Percentiles rank a stretch among this genome's conserved stretches.
phyloP scores from a whole-genome alignment of 768 basidiomycete genomes.

The Cubamyces sp. region DNA sequence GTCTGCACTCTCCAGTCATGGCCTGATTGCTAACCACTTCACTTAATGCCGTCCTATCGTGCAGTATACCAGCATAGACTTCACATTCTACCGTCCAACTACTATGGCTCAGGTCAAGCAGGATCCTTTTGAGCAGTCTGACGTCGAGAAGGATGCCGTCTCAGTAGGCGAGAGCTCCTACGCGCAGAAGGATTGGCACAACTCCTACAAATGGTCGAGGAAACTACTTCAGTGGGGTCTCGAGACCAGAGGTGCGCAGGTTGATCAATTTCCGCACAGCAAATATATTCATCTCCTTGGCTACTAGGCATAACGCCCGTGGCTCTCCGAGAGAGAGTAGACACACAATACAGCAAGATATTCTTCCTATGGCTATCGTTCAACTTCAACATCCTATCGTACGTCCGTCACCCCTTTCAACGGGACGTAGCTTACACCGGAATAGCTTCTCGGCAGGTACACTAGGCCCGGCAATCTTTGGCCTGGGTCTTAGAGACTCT shows the following conservation, averaged over 20 bases:
- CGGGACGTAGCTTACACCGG: neutral
- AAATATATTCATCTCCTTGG: too few relatives aligned
- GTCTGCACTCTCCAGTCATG: neutral
- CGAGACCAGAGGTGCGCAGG: slow-evolving; percentile 36
- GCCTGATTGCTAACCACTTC: too few relatives aligned
- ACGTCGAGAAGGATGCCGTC: slow-evolving; percentile 23
- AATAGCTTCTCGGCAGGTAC: slow-evolving; percentile 51
- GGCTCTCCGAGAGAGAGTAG: slow-evolving; percentile 37
- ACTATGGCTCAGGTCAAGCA: neutral
- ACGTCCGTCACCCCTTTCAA: neutral
- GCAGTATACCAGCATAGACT: neutral
- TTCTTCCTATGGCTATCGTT: slow-evolving; percentile 47
- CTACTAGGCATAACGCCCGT: slow-evolving; percentile 42
- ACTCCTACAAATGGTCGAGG: slow-evolving; percentile 25
- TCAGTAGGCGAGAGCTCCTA: slow-evolving; percentile 12
- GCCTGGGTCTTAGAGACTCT: slow-evolving; percentile 48
- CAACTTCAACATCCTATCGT: slow-evolving; percentile 48
- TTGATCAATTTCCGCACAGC: too few relatives aligned
- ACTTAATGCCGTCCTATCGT: too few relatives aligned
- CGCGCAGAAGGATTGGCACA: slow-evolving; percentile 20
- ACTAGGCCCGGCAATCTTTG: slow-evolving; percentile 48
- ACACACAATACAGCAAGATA: slow-evolving; percentile 44
- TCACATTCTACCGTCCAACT: neutral
- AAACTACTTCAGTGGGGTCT: slow-evolving; percentile 38
- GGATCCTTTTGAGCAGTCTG: neutral